Evolutionary conservation across 1,139 yeast species (phyloP), one percentile per base, ranked within the genome.

Genomic region (Blastobotrys persicus): DNA sequence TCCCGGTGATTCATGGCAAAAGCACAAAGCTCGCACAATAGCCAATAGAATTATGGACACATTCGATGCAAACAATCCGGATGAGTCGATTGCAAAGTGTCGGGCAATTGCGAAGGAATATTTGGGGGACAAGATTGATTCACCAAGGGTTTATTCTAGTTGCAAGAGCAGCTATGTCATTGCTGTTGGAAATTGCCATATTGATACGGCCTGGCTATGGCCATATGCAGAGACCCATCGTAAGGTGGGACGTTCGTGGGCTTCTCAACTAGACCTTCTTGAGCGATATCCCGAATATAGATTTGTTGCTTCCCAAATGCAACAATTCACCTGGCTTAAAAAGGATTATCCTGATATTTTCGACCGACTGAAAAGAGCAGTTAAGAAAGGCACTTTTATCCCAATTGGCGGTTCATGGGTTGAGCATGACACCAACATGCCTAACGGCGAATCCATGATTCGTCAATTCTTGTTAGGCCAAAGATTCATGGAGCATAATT

Each of bases 341-440:
- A 72, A 80, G 52, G 92, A 88, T 63, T 94, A 92, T 61, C 97
- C 98, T 0, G 88, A 83, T 38, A 76, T 88, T 39, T 88, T 81
- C 59, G 67, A 72, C 32, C 76, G 80, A 51, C 75, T 88, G 35
- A 76, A 82, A 59, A 77, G 80, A 42, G 88, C 88, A 52, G 84
- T 84, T 47, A 73, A 79, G 47, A 79, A 80, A 33, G 87, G 87
- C 48, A 84, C 86, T 58, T 92, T 91, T 63, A 76, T 88, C 46
- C 95, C 96, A 12, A 79, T 92, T 57, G 98, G 98, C 49, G 98
- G 98, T 2, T 82, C 96, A 0, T 92, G 98, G 98, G 98, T 92
- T 44, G 98, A 92, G 68, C 86, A 88, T 65, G 98, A 92, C 67
- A 91, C 98, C 14, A 92, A 92, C 67, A 77, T 92, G 71, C 98